Base-by-base conservation (phyloP, 1,284 basidiomycete species). In the Marasmius oreades region DNA sequence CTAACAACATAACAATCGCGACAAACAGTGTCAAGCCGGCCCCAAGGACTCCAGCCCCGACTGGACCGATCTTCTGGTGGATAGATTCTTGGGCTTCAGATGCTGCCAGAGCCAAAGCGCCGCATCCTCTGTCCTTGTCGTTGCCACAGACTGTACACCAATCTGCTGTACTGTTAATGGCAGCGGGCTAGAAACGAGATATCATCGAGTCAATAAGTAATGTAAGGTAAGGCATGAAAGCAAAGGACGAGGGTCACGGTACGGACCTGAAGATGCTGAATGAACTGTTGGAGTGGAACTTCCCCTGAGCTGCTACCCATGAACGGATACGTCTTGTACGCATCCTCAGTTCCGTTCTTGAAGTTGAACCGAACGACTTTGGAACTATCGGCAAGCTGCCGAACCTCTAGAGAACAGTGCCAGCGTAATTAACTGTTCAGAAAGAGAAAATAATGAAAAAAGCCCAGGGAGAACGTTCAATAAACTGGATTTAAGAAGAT, bases 381-480 rank as follows among this genome's bases (percentile, higher is more conserved):
- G 67, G 79, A 67, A n/a, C n/a, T n/a, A 63, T 75, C 65, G 57
- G 72, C 61, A 58, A 77, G 66, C 67, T 79, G 77, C 61, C 84
- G 81, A 28, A 92, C 75, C 71, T 94, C 92, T 55, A 92, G 78
- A 8, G 83, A 14, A 88, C 70, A 0, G 82, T 82, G 2, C 86
- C 83, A 8, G 90, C 88, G 63, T 87, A 93, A 68, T 91, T 78
- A 59, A 92, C 90, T 76, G 66, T 56, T n/a, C n/a, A n/a, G n/a
- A n/a, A n/a, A n/a, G n/a, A n/a, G n/a, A n/a, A n/a, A n/a, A n/a
- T n/a, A n/a, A 28, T 12, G 7, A n/a, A 36, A 3, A 42, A 34
- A 8, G 18, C n/a, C n/a, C 20, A 6, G 8, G 18, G 47, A 24
- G 48, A 18, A 46, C 12, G 11, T 28, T 18, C 22, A 5, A 44